Percentiles rank a stretch among this genome's conserved stretches.
Evolutionary conservation across 345 rosid genomes (phyloP).

Genomic region (Lepidium didymum): DNA sequence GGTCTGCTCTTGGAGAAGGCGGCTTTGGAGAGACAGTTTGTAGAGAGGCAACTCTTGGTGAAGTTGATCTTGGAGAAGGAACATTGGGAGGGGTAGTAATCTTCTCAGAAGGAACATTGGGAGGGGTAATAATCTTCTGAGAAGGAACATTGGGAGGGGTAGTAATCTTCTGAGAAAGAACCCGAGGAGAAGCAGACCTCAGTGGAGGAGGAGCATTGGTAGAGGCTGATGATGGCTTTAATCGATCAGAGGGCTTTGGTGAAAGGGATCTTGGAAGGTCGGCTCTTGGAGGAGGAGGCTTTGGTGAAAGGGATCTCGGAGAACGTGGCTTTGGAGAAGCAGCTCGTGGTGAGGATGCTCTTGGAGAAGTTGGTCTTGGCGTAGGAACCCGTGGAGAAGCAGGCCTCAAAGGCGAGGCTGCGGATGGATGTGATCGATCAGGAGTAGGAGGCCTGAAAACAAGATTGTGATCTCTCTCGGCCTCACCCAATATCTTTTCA

Average conservation of each 20-base stretch:
- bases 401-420: constrained; percentile 14
- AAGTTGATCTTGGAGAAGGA: constrained; percentile 30
- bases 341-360: constrained; percentile 30
- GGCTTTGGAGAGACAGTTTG: constrained; percentile 36
- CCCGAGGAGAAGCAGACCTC: constrained; percentile 26
- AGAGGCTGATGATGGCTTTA: constrained; percentile 15
- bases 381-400: constrained; percentile 19
- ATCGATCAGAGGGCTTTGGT: constrained; percentile 33
- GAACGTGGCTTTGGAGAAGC: constrained; percentile 49
- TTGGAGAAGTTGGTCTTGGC: constrained; percentile 32
- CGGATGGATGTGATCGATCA: constrained; percentile 3
- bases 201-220: constrained; percentile 35
- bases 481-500: constrained; percentile 88
- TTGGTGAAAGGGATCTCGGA: constrained; percentile 28
- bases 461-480: constrained; percentile 77
- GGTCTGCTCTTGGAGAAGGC: constrained; percentile 49
- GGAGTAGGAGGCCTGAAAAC: constrained; percentile 62
- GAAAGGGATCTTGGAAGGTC: constrained; percentile 32
- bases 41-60: constrained; percentile 52
- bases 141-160: constrained; percentile 36
- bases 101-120: too few relatives aligned
- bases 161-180: constrained; percentile 33
- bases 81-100: too few relatives aligned
- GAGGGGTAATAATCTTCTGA: too few relatives aligned
- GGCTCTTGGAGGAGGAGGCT: not conserved